phyloP scores from a whole-genome alignment of 306 rosid species.

The Gastrolobium bilobum region DNA sequence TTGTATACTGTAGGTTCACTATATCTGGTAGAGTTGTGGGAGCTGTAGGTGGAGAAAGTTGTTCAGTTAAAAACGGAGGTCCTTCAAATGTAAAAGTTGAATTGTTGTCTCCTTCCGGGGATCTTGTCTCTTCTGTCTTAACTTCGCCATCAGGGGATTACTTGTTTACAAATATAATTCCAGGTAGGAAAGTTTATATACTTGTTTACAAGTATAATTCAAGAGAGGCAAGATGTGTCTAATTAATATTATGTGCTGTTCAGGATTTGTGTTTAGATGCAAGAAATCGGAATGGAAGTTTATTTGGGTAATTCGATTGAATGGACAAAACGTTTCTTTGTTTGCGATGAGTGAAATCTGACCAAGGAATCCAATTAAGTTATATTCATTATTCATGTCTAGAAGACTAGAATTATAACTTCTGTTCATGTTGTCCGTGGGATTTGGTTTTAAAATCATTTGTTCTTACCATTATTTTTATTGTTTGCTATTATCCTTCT shows the following conservation, averaged over 20 bases:
- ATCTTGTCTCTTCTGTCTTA: slow-evolving; percentile 72
- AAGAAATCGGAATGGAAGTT: neutral
- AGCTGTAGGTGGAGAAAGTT: slow-evolving; percentile 89
- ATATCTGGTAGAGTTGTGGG: slow-evolving; percentile 92
- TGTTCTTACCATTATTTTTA: slow-evolving; percentile 10
- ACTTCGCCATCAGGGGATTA: slow-evolving; percentile 83
- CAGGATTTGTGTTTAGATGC: slow-evolving; percentile 28
- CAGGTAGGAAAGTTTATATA: slow-evolving; percentile 69
- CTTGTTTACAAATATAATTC: slow-evolving; percentile 81
- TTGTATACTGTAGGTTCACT: slow-evolving; percentile 73
- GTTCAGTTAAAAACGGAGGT: slow-evolving; percentile 79
- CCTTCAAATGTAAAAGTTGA: slow-evolving; percentile 89
- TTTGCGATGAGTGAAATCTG: slow-evolving; percentile 21
- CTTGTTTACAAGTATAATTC: slow-evolving; percentile 81
- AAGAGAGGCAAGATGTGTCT: slow-evolving; percentile 40
- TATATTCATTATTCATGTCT: slow-evolving; percentile 35
- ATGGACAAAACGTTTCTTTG: neutral
- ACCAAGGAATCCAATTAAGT: slow-evolving; percentile 20
- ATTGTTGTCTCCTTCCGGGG: slow-evolving; percentile 72
- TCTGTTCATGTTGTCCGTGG: slow-evolving; percentile 6
- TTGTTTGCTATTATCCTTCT: slow-evolving; percentile 29
- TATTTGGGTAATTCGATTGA: slow-evolving; percentile 23
- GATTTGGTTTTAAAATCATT: slow-evolving; percentile 24
- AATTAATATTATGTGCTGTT: neutral
- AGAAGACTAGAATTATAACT: slow-evolving; percentile 31